phyloP scores from a whole-genome alignment of 768 basidiomycete species.

The Crassisporium funariophilum region DNA sequence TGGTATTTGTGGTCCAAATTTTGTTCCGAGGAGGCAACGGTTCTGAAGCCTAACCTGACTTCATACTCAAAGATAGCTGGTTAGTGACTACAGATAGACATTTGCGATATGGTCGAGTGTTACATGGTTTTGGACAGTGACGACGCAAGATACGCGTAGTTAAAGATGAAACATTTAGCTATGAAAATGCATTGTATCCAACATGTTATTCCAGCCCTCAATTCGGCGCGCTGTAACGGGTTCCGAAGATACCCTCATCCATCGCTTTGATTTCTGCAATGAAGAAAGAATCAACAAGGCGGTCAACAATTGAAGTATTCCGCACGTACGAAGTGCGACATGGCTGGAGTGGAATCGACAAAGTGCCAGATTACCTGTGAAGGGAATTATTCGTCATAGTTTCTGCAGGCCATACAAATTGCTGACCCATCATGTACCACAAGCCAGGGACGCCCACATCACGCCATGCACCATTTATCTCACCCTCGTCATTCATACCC shows the following conservation, averaged over 20 bases:
- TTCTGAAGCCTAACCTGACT: too few species aligned
- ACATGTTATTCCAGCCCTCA: neutral
- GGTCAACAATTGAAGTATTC: neutral
- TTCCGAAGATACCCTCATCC: slow-evolving; percentile 37
- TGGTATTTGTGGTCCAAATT: too few species aligned
- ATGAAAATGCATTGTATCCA: too few species aligned
- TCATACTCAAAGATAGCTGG: too few species aligned
- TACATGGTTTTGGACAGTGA: too few species aligned
- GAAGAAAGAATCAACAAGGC: neutral
- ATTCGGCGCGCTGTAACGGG: slow-evolving; percentile 6
- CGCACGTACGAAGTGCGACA: slow-evolving; percentile 62
- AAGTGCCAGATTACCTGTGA: slow-evolving; percentile 55
- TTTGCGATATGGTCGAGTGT: too few species aligned
- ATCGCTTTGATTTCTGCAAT: slow-evolving; percentile 68
- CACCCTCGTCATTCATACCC: slow-evolving; percentile 69
- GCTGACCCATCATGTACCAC: slow-evolving; percentile 56
- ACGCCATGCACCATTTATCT: slow-evolving; percentile 45
- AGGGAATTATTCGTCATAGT: neutral
- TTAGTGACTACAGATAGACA: too few species aligned
- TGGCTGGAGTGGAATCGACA: slow-evolving; percentile 71
- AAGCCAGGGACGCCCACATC: slow-evolving; percentile 48
- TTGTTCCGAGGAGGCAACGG: too few species aligned
- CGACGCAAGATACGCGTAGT: too few species aligned
- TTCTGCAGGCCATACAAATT: neutral
- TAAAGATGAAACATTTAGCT: too few species aligned